These are phyloP conservation scores for Alternaria hordeiaustralica DNA, from an alignment of 2,329 filamentous ascomycete species.

Conservation along the genomic window DNA sequence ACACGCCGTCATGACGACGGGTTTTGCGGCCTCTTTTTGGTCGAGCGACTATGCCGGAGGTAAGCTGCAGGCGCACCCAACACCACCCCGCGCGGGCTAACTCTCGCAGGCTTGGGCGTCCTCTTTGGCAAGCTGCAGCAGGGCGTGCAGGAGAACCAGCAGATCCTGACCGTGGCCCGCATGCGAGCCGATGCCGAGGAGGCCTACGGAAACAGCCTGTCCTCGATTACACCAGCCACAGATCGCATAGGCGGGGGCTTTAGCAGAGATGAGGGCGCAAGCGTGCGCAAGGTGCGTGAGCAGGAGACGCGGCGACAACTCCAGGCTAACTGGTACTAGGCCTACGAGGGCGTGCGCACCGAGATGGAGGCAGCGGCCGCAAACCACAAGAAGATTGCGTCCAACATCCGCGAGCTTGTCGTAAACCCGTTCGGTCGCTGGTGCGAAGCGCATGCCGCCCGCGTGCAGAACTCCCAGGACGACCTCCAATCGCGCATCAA, in stretches of 20 bases:
- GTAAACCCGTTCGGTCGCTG: conserved; percentile 93
- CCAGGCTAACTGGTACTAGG: conserved; percentile 61
- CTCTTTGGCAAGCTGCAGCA: conserved; percentile 97
- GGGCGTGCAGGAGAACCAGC: conserved; percentile 92
- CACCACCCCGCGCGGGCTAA: conserved; percentile 26
- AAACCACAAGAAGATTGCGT: conserved; percentile 93
- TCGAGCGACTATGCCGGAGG: conserved; percentile 96
- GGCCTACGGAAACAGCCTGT: conserved; percentile 78
- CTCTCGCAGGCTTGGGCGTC: conserved; percentile 76
- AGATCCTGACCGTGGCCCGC: conserved; percentile 87
- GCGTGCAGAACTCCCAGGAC: conserved; percentile 92
- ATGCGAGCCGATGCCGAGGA: conserved; percentile 97
- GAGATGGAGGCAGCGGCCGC: conserved; percentile 92
- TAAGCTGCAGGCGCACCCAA: conserved; percentile 57
- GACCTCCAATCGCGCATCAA: conserved; percentile 91
- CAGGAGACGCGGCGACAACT: background rate
- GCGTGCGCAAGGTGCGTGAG: conserved; percentile 80
- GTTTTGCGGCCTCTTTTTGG: conserved; percentile 97
- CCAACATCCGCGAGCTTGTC: conserved; percentile 94
- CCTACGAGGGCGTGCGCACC: conserved; percentile 88
- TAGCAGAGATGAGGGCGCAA: conserved; percentile 89
- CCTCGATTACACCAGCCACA: conserved; percentile 80
- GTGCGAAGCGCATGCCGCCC: conserved; percentile 92
- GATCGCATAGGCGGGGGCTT: conserved; percentile 88
- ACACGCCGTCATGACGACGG: conserved; percentile 39